These are phyloP conservation scores for Ustilago curta DNA, from an alignment of 1,284 basidiomycete genomes.

Conservation along the genomic window DNA sequence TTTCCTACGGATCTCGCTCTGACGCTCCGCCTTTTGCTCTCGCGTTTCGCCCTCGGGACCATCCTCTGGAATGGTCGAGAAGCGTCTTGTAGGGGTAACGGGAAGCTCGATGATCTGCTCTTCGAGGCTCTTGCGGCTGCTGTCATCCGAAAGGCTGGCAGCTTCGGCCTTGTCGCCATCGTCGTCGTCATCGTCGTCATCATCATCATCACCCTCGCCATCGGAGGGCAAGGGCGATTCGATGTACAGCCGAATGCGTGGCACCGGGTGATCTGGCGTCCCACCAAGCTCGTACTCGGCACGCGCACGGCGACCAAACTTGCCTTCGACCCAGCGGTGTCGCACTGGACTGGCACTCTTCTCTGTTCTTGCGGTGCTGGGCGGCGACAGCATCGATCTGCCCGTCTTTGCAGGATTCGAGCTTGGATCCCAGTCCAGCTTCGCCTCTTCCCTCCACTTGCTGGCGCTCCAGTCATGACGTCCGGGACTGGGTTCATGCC, in stretches of 20 bases:
- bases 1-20: slow-evolving; percentile 40
- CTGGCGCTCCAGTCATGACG: slow-evolving; percentile 43
- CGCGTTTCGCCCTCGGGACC: slow-evolving; percentile 48
- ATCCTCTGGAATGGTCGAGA: slow-evolving; percentile 46
- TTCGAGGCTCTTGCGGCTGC: slow-evolving; percentile 47
- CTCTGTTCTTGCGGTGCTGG: slow-evolving; percentile 15
- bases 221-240: slow-evolving; percentile 63
- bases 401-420: slow-evolving; percentile 11
- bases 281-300: slow-evolving; percentile 71
- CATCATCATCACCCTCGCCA: slow-evolving; percentile 35
- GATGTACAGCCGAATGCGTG: slow-evolving; percentile 68
- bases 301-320: slow-evolving; percentile 64
- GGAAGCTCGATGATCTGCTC: slow-evolving; percentile 53
- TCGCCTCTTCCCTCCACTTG: slow-evolving; percentile 48
- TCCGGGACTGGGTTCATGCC: slow-evolving; percentile 41
- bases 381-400: slow-evolving; percentile 12
- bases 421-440: slow-evolving; percentile 46
- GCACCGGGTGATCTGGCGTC: slow-evolving; percentile 67
- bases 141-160: slow-evolving; percentile 29
- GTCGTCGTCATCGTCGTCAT: slow-evolving; percentile 45
- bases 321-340: slow-evolving; percentile 62
- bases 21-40: slow-evolving; percentile 45
- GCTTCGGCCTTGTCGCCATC: slow-evolving; percentile 16
- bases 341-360: slow-evolving; percentile 31
- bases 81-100: slow-evolving; percentile 20